Base-by-base conservation (phyloP, 73 alveolate species). In the Effrenium voratum region DNA sequence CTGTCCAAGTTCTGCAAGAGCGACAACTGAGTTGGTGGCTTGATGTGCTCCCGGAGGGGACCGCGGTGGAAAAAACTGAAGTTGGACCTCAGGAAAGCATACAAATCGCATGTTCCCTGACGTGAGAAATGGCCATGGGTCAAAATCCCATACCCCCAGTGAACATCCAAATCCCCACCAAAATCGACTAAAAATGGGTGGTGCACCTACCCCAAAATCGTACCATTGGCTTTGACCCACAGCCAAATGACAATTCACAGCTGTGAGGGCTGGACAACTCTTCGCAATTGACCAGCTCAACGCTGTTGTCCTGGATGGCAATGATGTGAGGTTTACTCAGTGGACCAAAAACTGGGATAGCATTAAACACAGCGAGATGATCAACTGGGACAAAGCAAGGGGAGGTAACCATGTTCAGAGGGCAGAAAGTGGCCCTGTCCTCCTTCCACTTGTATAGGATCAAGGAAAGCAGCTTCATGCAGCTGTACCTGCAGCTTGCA, bases 21-120 rank as follows among this genome's bases (percentile, higher is more conserved):
- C 30, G 55, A 80, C 30, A 1, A 36, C 77, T 44, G 81, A 57
- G 68, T 34, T 26, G 44, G 16, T 49, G 82, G 68, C 98, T 91
- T 91, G 98, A 91, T 91, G 63, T 91, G 98, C 84, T 91, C 98
- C 32, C 87, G 86, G 41, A 91, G 86, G 70, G 98, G 98, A 13
- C 98, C 98, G 50, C 87, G 86, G 68, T 91, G 98, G 98, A 91
- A 91, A 91, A 91, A 91, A 44, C 98, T 91, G 98, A 91, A 91
- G 88, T 75, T 55, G 77, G 77, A 44, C 95, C 95, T 87, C 59
- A 84, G 34, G 34, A n/a, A n/a, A n/a, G n/a, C n/a, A n/a, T n/a
- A n/a, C n/a, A n/a, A n/a, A n/a, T n/a, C n/a, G n/a, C n/a, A n/a
- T n/a, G n/a, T n/a, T n/a, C n/a, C n/a, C n/a, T n/a, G n/a, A n/a